These are phyloP conservation scores for Salix arbutifolia DNA, from an alignment of 345 rosid genomes.

Conservation along the genomic window DNA sequence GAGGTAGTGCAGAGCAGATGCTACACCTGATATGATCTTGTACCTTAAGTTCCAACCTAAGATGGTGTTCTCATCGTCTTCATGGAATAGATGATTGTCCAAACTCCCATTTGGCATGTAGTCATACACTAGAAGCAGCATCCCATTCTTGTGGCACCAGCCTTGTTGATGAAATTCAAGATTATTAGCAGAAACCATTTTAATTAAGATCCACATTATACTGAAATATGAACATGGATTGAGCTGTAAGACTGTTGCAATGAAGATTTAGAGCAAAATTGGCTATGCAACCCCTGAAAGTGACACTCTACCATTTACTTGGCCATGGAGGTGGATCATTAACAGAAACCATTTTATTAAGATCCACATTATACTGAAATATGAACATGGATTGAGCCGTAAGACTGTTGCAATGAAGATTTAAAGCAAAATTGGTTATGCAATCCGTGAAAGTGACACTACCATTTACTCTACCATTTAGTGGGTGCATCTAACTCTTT, in stretches of 20 bases:
- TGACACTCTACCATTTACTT: background rate
- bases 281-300: background rate
- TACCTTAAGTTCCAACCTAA: slow-evolving; percentile 40
- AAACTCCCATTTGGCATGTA: slow-evolving; percentile 66
- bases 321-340: background rate
- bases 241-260: background rate
- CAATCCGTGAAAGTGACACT: background rate
- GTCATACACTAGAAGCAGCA: slow-evolving; percentile 49
- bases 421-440: background rate
- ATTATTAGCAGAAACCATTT: background rate
- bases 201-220: background rate
- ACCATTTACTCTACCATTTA: too few relatives aligned
- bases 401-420: background rate
- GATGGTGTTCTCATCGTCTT: slow-evolving; percentile 10
- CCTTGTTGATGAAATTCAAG: slow-evolving; percentile 17
- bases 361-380: background rate
- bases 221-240: background rate
- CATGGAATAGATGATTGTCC: slow-evolving; percentile 42
- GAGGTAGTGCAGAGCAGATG: slow-evolving; percentile 54
- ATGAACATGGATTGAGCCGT: background rate
- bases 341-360: background rate
- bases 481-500: too few relatives aligned
- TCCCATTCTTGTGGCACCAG: slow-evolving; percentile 55
- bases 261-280: background rate
- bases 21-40: slow-evolving; percentile 47